Conservation (phyloP, 768 basidiomycete species). For the Tephrocybe sp. region DNA sequence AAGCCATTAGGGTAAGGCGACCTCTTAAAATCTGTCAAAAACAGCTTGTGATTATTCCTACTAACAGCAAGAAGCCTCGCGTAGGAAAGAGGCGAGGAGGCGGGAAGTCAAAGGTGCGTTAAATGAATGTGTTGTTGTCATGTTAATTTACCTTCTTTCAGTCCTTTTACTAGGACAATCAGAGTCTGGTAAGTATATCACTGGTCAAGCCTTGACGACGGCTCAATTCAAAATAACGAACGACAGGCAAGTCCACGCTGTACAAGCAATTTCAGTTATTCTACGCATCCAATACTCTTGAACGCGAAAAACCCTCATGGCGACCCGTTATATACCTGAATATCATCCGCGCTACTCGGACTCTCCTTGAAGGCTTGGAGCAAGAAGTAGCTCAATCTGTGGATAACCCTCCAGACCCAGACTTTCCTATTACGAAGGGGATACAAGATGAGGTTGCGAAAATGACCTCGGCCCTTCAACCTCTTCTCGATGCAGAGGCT, state of each 20-base stretch:
- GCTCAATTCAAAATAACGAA: background rate
- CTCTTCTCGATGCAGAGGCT: conserved; percentile 13
- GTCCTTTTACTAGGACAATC: conserved; percentile 17
- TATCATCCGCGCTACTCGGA: conserved; percentile 13
- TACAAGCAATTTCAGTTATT: conserved; percentile 19
- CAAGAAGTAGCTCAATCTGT: conserved; percentile 6
- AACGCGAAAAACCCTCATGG: conserved; percentile 18
- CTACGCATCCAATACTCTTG: conserved; percentile 16
- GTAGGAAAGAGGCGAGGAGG: conserved; percentile 10
- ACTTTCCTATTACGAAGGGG: conserved; percentile 10
- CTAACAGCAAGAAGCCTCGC: conserved; percentile 11
- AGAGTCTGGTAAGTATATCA: conserved; percentile 13
- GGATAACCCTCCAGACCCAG: conserved; percentile 11
- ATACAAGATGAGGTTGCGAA: conserved; percentile 6
- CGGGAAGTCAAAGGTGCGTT: conserved; percentile 14
- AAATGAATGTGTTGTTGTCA: background rate
- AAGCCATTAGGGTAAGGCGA: conserved; percentile 14
- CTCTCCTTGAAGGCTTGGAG: conserved; percentile 13
- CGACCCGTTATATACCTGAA: conserved; percentile 15
- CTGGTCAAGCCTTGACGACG: no score
- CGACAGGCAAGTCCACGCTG: conserved; percentile 17
- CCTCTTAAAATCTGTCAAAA: background rate
- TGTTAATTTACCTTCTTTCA: conserved; percentile 1
- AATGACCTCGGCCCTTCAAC: conserved; percentile 4
- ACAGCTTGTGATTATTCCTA: background rate